Percentiles rank a stretch among this genome's conserved stretches.
Conservation (phyloP, 2,329 filamentous ascomycete genomes). For the Claviceps pazoutovae region DNA sequence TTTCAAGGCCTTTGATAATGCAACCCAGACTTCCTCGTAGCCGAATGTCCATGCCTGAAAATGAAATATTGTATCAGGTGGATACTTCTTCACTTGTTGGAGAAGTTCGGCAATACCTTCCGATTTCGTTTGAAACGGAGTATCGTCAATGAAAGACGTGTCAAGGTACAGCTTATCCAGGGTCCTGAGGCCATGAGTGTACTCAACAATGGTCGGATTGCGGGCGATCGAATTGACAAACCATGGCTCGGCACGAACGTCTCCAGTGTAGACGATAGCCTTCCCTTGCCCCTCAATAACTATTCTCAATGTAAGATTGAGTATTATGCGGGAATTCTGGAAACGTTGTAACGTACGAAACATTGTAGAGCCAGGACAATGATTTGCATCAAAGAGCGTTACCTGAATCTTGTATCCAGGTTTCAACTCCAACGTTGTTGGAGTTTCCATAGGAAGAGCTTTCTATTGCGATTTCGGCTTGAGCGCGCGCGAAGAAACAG, state of each 20-base stretch:
- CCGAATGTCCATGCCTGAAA: constrained; percentile 79
- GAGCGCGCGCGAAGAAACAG: not conserved
- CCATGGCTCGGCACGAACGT: constrained; percentile 76
- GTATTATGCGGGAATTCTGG: not conserved
- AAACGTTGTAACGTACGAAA: constrained; percentile 40
- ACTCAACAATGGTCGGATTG: constrained; percentile 62
- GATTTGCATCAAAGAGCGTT: constrained; percentile 81
- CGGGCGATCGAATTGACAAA: constrained; percentile 63
- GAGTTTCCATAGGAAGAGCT: constrained; percentile 68
- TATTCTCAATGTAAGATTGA: constrained; percentile 11
- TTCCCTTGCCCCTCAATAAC: constrained; percentile 62
- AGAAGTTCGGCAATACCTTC: constrained; percentile 66
- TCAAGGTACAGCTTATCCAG: constrained; percentile 82
- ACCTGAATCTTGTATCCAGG: constrained; percentile 59
- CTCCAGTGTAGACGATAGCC: constrained; percentile 76
- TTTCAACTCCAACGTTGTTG: constrained; percentile 59
- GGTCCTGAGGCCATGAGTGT: constrained; percentile 47
- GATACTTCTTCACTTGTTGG: constrained; percentile 51
- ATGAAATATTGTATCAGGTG: constrained; percentile 64
- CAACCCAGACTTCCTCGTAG: constrained; percentile 86
- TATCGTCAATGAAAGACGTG: constrained; percentile 52
- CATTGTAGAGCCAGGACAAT: constrained; percentile 84
- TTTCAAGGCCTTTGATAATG: constrained; percentile 55
- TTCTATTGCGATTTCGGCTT: constrained; percentile 32
- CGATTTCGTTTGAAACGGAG: constrained; percentile 47